Conservation (phyloP, 2,329 filamentous ascomycete genomes). For the Phoma sp. region DNA sequence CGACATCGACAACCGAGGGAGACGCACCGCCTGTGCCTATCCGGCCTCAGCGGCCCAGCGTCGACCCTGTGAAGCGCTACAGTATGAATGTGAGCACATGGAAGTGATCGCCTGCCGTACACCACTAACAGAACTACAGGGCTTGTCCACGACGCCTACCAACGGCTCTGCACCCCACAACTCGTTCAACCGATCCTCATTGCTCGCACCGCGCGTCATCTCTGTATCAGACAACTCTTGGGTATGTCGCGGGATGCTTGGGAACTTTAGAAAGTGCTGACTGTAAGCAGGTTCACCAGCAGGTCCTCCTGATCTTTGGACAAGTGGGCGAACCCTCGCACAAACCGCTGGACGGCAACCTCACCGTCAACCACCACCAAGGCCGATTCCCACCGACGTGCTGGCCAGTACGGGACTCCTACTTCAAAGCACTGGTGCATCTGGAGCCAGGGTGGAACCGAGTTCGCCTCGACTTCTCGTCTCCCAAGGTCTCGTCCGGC, state of each 20-base stretch:
- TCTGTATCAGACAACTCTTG: constrained; percentile 84
- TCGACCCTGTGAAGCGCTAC: constrained; percentile 59
- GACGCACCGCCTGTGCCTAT: constrained; percentile 61
- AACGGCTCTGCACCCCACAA: constrained; percentile 51
- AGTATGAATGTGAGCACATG: constrained; percentile 54
- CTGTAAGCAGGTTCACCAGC: constrained; percentile 79
- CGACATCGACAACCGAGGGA: constrained; percentile 74
- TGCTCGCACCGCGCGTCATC: constrained; percentile 79
- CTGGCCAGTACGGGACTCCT: constrained; percentile 88
- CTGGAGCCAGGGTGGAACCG: constrained; percentile 90
- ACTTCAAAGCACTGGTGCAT: constrained; percentile 91
- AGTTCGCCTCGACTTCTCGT: constrained; percentile 85
- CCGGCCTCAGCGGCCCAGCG: constrained; percentile 53
- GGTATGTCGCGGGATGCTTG: constrained; percentile 61
- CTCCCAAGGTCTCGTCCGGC: constrained; percentile 77
- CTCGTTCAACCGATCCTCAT: constrained; percentile 69
- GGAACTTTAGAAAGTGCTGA: constrained; percentile 1
- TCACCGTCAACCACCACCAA: constrained; percentile 82
- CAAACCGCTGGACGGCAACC: constrained; percentile 74
- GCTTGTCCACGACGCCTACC: constrained; percentile 59
- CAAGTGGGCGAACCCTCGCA: constrained; percentile 76
- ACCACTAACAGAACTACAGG: constrained; percentile 40
- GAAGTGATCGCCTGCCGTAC: background rate
- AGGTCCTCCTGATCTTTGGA: constrained; percentile 81
- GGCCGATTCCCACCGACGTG: constrained; percentile 80